Evolutionary conservation across 352 stramenopile genomes (phyloP), one percentile per base, ranked within the genome.

Genomic region (Thalassiosira hispida): DNA sequence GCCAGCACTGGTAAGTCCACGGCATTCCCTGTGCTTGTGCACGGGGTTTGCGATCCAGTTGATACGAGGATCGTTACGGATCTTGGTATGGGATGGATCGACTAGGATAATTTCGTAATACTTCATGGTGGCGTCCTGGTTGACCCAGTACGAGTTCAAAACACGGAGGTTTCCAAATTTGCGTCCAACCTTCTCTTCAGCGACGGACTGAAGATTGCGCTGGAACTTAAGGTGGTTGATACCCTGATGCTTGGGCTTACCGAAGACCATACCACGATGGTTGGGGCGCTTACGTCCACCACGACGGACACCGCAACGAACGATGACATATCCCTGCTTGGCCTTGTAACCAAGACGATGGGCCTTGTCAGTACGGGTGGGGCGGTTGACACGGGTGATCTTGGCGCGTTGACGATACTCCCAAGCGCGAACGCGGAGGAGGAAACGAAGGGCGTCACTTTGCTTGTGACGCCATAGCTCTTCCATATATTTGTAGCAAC

Each of bases 391-490:
- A 70, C 96, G 96, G 88, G 96, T 95, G 77, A 99, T 96, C 77
- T 98, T 97, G 73, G 96, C 95, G 72, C 98, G 92, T 94, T 99
- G 97, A 90, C 98, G 97, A 95, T 99, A 99, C 92, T 99, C 96
- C 93, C 93, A 97, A 62, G 94, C 94, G 40, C 93, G 97, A 85
- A 99, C 97, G 91, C 98, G 97, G 73, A 99, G 93, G 81, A 99
- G 92, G 93, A 99, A 99, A 84, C 98, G 97, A 85, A 99, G 92
- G 66, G 98, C 97, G 95, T 99, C 97, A 91, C 95, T 49, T 93
- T 99, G 98, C 96, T 99, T 99, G 85, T 98, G 98, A 94, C 98
- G 98, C 97, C 97, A 99, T 44, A 99, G 86, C 92, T 99, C 98
- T 91, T 99, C 96, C 85, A 99, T 94, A 90, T 99, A 99, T 94